These are phyloP conservation scores for Laburnicola sp. DNA, from an alignment of 2,329 filamentous ascomycete genomes.

Conservation along the genomic window DNA sequence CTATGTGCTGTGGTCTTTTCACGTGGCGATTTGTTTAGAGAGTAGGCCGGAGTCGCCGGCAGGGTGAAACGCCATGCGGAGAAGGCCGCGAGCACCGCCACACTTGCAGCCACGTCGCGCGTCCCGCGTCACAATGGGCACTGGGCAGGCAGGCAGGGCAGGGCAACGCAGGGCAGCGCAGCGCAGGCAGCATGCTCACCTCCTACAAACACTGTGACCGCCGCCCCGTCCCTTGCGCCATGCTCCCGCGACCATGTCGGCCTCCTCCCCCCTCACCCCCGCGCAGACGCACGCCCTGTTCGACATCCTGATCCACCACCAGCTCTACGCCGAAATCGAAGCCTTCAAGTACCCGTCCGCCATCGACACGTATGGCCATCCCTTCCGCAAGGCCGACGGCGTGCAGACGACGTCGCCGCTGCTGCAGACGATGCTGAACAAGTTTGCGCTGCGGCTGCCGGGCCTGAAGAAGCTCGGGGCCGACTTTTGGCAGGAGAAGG, in stretches of 20 bases:
- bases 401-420: conserved; percentile 62
- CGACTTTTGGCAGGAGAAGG: conserved; percentile 50
- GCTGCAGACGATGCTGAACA: conserved; percentile 68
- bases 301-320: conserved; percentile 58
- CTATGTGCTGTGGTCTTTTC: no score
- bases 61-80: no score
- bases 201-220: no score
- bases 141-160: no score
- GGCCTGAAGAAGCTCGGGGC: conserved; percentile 64
- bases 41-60: no score
- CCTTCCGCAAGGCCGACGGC: conserved; percentile 58
- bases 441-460: conserved; percentile 67
- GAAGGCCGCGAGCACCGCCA: no score
- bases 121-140: no score
- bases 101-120: no score
- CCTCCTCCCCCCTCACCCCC: conserved; percentile 44
- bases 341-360: conserved; percentile 68
- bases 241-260: conserved; percentile 18
- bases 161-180: no score
- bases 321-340: conserved; percentile 68
- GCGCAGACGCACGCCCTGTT: conserved; percentile 56
- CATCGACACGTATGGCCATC: conserved; percentile 69
- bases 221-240: conserved; percentile 1
- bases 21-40: no score
- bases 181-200: no score